Base-by-base conservation (phyloP, 192 early-diverging fungal species). In the Coemansia sp. region DNA sequence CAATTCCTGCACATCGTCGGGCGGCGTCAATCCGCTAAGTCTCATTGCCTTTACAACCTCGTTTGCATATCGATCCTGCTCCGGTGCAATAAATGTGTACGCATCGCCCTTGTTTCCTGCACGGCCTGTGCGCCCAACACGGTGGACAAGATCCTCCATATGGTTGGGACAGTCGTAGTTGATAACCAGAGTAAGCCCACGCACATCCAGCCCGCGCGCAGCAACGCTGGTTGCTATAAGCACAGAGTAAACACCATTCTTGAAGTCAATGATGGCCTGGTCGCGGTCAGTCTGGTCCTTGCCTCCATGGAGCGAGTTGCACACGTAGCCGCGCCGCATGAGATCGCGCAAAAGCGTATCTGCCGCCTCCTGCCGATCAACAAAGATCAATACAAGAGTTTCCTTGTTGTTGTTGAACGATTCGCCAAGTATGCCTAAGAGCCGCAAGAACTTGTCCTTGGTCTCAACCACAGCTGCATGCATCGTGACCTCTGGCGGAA, bases 141-240 rank as follows among this genome's bases (percentile, higher is more conserved):
- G 94, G 79, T 99, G 98, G 2, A 99, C 94, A 78, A 98, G 94
- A 60, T 99, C 98, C 67, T 99, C 98, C 88, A 95, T 92, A 61
- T 99, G 94, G 80, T 96, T 95, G 9, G 98, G 98, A 53, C 93
- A 92, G 66, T 99, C 98, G 67, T 92, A 98, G 76, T 99, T 99
- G 56, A 98, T 85, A 7, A 99, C 97, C 25, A 94, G 78, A 53
- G 92, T 96, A 2, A 98, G 81, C 12, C 95, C 89, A 65, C 96
- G 96, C 12, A 98, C 96, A 71, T 98, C 97, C 50, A 99, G 70
- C 9, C 96, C 97, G 61, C 96, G 92, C 1, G 96, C 95, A 14
- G 96, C 97, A 7, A 98, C 94, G 19, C 93, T 95, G 0, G 98
- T 99, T 1, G 98, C 98, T 79, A 99, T 94, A 48, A 99, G 77